These are phyloP conservation scores for Aspergillus uvarum DNA, from an alignment of 2,329 filamentous ascomycete species.

Conservation along the genomic window DNA sequence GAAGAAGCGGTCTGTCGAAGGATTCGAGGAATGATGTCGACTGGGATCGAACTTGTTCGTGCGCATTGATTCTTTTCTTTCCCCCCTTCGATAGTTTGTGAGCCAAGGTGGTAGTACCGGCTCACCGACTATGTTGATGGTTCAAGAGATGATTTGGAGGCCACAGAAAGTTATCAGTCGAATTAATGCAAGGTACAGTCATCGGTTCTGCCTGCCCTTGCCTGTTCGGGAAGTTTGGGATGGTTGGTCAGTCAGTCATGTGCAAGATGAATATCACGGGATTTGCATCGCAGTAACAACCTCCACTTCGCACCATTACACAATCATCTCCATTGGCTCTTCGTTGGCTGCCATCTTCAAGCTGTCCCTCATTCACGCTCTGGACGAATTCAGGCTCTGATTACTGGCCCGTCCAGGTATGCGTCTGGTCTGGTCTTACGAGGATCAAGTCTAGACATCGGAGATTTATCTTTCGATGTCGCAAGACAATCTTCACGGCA, in stretches of 20 bases:
- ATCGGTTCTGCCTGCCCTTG: not conserved
- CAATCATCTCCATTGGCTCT: too few species aligned
- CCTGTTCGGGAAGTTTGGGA: not conserved
- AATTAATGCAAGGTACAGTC: not conserved
- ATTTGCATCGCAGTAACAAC: too few species aligned
- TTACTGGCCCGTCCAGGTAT: too few species aligned
- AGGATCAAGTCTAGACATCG: too few species aligned
- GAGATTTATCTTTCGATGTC: too few species aligned
- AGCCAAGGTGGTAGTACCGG: not conserved
- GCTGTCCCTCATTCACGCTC: too few species aligned
- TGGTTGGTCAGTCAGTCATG: not conserved
- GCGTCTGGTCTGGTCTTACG: too few species aligned
- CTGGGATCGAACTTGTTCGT: not conserved
- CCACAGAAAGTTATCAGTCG: not conserved
- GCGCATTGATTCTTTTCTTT: not conserved
- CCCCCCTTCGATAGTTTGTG: not conserved
- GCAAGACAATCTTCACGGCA: not conserved
- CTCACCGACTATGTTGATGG: not conserved
- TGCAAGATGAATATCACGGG: not conserved
- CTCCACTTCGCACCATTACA: too few species aligned
- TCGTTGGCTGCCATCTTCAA: too few species aligned
- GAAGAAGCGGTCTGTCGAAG: constrained; percentile 3
- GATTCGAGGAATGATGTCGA: not conserved
- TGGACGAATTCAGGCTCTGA: too few species aligned
- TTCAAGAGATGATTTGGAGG: not conserved